Conservation (phyloP, 2,329 filamentous ascomycete species). For the Beauveria australis region DNA sequence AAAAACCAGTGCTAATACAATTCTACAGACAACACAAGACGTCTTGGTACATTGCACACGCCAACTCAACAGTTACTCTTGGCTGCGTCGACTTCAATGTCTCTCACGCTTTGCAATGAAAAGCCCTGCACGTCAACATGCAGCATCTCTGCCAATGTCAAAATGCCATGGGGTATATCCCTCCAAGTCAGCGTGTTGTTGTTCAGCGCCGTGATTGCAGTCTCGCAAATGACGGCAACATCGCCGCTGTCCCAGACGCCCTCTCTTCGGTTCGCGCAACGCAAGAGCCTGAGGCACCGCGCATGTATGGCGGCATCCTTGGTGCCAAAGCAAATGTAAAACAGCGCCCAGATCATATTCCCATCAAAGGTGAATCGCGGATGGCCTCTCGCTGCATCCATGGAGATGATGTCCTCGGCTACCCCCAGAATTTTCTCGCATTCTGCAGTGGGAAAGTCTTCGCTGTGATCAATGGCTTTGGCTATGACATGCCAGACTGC, state of each 20-base stretch:
- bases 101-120: neutral
- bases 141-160: neutral
- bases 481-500: neutral
- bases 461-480: neutral
- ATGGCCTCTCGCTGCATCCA: neutral
- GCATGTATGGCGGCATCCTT: conserved; percentile 1
- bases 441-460: neutral
- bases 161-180: neutral
- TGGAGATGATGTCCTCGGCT: neutral
- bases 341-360: neutral
- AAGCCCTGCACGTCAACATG: neutral
- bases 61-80: neutral
- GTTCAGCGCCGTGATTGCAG: neutral
- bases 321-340: neutral
- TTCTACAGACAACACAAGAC: neutral
- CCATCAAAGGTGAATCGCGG: neutral
- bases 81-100: neutral
- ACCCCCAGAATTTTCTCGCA: neutral
- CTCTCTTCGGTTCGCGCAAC: conserved; percentile 13
- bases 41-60: neutral
- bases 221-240: conserved; percentile 10
- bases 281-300: conserved; percentile 12
- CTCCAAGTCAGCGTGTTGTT: neutral
- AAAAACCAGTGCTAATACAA: neutral
- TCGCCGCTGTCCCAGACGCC: conserved; percentile 19